A percentile compares a stretch with the other conserved stretches of the same genome.
These are phyloP conservation scores for Cordyceps militaris DNA, from an alignment of 2,329 filamentous ascomycete genomes.

Conservation along the genomic window DNA sequence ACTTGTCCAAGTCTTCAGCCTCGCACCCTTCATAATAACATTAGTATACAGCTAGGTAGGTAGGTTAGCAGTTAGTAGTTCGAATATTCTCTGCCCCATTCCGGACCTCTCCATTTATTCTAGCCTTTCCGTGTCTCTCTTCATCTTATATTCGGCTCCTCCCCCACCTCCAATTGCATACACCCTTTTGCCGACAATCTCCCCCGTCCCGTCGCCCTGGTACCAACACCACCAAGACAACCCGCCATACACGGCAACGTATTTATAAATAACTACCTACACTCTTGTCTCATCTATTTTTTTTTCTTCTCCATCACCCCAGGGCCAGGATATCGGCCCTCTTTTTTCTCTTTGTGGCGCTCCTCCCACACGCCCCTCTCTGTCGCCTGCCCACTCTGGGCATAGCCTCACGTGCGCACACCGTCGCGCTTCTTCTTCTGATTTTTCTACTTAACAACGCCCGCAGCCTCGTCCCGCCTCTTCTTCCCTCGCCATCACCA, in stretches of 20 bases:
- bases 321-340: not conserved
- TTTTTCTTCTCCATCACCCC: not conserved
- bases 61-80: no score
- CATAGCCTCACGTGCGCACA: slow-evolving; percentile 12
- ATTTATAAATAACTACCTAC: not conserved
- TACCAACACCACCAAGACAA: not conserved
- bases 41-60: no score
- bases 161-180: not conserved
- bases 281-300: not conserved
- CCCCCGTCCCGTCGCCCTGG: not conserved
- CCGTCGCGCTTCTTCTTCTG: not conserved
- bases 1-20: not conserved
- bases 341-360: not conserved
- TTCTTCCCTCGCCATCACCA: not conserved
- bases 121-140: not conserved
- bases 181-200: not conserved
- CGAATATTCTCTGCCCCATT: not conserved
- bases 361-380: not conserved
- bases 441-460: not conserved
- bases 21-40: no score
- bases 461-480: not conserved
- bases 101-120: not conserved
- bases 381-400: slow-evolving; percentile 7
- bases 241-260: not conserved
- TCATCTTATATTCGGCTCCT: slow-evolving; percentile 5